A percentile compares a stretch with the other conserved stretches of the same genome.
phyloP scores from a whole-genome alignment of 23 red algal genomes.

The Chondrus crispus region DNA sequence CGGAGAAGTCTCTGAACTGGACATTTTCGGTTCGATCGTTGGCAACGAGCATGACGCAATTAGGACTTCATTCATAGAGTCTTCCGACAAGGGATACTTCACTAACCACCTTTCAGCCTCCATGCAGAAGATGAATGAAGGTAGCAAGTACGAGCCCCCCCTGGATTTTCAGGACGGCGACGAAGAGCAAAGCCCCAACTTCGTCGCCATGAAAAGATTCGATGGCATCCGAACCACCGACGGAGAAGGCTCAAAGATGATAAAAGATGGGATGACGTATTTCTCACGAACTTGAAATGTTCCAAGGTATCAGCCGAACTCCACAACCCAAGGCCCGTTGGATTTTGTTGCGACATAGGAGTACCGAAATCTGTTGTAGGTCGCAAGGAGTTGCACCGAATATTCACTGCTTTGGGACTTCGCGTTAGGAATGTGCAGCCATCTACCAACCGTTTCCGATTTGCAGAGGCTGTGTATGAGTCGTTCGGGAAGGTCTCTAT shows the following conservation, averaged over 20 bases:
- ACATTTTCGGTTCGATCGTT: too few relatives aligned
- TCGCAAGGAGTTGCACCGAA: neutral
- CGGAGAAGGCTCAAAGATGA: neutral
- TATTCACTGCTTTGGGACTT: neutral
- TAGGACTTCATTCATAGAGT: too few relatives aligned
- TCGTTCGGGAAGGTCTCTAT: neutral
- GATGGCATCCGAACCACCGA: neutral
- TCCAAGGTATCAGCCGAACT: neutral
- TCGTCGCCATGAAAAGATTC: neutral
- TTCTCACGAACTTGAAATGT: neutral
- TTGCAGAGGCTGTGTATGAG: neutral
- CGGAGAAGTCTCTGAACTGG: too few relatives aligned
- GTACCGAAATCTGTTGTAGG: neutral
- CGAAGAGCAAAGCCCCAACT: neutral
- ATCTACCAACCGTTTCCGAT: neutral
- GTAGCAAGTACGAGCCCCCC: neutral
- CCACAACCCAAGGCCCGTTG: too few relatives aligned
- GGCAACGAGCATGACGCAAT: too few relatives aligned
- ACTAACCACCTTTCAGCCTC: conserved; percentile 13
- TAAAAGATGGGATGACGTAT: neutral
- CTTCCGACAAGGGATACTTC: conserved; percentile 15
- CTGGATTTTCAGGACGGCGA: neutral
- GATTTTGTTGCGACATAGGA: neutral
- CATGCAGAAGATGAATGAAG: too few relatives aligned
- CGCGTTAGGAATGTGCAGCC: too few relatives aligned